Percentiles rank a stretch among this genome's conserved stretches.
These are phyloP conservation scores for Hirschfeldia incana DNA, from an alignment of 345 rosid species.

Conservation along the genomic window DNA sequence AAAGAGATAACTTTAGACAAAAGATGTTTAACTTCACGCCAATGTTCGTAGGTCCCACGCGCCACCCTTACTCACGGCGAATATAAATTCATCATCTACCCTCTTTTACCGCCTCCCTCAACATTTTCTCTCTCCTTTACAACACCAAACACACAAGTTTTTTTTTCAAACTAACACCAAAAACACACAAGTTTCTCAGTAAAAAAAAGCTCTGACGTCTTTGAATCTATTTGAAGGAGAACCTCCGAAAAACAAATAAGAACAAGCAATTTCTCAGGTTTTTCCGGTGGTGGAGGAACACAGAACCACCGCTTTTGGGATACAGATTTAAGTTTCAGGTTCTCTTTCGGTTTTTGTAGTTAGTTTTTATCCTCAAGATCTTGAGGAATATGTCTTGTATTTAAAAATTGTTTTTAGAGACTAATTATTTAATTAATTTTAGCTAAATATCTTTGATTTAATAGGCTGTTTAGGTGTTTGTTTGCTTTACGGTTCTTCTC, in stretches of 20 bases:
- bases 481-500: not conserved
- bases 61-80: conserved; percentile 27
- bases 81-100: conserved; percentile 18
- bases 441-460: not conserved
- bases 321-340: conserved; percentile 23
- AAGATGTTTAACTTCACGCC: conserved; percentile 34
- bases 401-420: not conserved
- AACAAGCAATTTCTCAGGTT: not conserved
- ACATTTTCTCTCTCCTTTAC: not conserved
- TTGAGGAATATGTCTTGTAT: not conserved
- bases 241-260: not conserved
- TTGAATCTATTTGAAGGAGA: conserved; percentile 15
- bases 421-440: not conserved
- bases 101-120: conserved; percentile 28
- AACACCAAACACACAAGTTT: not conserved
- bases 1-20: conserved; percentile 22
- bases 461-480: not conserved
- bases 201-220: conserved; percentile 19
- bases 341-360: not conserved
- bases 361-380: conserved; percentile 5
- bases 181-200: not conserved
- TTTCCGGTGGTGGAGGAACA: not conserved
- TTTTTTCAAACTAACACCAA: not conserved
- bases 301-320: conserved; percentile 4
- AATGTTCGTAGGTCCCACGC: conserved; percentile 1